Percentiles rank a stretch among this genome's conserved stretches.
Evolutionary conservation across 768 basidiomycete genomes (phyloP).

Genomic region (Clitopilus hobsonii): DNA sequence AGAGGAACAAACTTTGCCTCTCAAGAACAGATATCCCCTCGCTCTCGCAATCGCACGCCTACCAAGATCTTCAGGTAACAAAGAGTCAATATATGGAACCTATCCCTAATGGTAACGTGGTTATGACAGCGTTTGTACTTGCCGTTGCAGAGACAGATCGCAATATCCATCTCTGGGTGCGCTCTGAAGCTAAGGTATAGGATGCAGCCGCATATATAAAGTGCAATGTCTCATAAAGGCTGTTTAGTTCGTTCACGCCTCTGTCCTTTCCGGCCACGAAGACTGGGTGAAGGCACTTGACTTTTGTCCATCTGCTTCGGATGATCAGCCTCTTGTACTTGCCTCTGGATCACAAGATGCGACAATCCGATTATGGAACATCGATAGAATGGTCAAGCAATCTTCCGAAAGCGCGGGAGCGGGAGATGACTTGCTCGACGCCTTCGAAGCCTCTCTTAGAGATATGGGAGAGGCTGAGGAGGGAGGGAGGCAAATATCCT

Average conservation of each 20-base stretch:
- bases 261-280: conserved; percentile 77
- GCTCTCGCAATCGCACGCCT: conserved; percentile 59
- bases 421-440: conserved; percentile 77
- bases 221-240: conserved; percentile 1
- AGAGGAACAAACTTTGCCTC: conserved; percentile 53
- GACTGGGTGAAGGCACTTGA: conserved; percentile 90
- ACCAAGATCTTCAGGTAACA: conserved; percentile 52
- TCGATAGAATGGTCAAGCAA: conserved; percentile 46
- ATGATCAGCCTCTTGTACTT: conserved; percentile 53
- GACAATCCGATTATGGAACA: conserved; percentile 90
- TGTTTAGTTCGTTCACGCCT: conserved; percentile 54
- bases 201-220: too few species aligned
- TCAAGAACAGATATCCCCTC: conserved; percentile 73
- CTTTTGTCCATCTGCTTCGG: conserved; percentile 40
- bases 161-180: conserved; percentile 73
- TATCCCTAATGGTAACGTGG: too few species aligned
- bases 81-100: too few species aligned
- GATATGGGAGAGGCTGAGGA: conserved; percentile 71
- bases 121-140: conserved; percentile 52
- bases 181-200: conserved; percentile 55
- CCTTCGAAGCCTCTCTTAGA: conserved; percentile 79
- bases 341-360: conserved; percentile 96
- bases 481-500: conserved; percentile 80
- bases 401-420: conserved; percentile 24
- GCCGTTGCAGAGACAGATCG: conserved; percentile 82